These are phyloP conservation scores for Podospora comata DNA, from an alignment of 495 filamentous ascomycete genomes.

Conservation along the genomic window DNA sequence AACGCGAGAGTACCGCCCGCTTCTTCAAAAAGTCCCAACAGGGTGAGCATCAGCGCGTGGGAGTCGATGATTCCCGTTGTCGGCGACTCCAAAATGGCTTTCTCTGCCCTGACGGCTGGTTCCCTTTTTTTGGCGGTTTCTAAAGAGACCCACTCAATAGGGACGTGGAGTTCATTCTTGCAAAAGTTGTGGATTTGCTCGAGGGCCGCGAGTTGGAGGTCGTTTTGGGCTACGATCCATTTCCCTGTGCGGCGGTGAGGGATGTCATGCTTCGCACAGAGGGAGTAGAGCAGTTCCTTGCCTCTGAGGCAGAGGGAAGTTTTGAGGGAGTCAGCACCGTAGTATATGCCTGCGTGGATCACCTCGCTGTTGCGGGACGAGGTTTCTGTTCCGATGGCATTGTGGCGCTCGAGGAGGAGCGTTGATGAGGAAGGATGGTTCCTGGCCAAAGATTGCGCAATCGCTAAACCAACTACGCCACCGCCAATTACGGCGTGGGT, in stretches of 20 bases:
- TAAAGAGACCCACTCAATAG: constrained; percentile 63
- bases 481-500: constrained; percentile 87
- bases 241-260: constrained; percentile 76
- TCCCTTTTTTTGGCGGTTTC: constrained; percentile 63
- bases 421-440: constrained; percentile 54
- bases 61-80: constrained; percentile 90
- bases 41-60: constrained; percentile 75
- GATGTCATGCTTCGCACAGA: constrained; percentile 65
- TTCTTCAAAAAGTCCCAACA: constrained; percentile 73
- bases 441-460: constrained; percentile 70
- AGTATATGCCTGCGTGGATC: constrained; percentile 95
- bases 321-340: constrained; percentile 73
- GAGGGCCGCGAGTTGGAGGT: constrained; percentile 62
- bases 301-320: constrained; percentile 78
- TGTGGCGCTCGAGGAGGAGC: constrained; percentile 79
- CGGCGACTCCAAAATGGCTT: constrained; percentile 75
- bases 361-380: constrained; percentile 94
- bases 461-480: constrained; percentile 88
- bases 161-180: constrained; percentile 58
- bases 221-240: constrained; percentile 89
- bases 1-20: constrained; percentile 70
- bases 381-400: constrained; percentile 79
- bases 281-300: constrained; percentile 69
- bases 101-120: constrained; percentile 68
- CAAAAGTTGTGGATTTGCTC: constrained; percentile 66